phyloP scores from a whole-genome alignment of 2,329 filamentous ascomycete genomes.

The Phoma herbarum region DNA sequence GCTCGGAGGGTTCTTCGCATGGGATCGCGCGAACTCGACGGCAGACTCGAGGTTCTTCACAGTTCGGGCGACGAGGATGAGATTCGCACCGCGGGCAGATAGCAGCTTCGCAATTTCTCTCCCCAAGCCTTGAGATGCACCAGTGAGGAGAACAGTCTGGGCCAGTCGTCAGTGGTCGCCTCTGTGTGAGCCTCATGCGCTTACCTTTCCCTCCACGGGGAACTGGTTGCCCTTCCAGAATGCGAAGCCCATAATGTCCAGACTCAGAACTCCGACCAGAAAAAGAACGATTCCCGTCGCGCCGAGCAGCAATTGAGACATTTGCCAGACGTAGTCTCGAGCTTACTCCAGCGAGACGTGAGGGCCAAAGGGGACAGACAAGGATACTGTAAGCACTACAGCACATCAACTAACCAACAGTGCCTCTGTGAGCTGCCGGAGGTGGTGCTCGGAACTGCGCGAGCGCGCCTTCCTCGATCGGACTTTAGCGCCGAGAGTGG shows the following conservation, averaged over 20 bases:
- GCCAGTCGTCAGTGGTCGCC: not conserved
- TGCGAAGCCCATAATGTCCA: slow-evolving; percentile 73
- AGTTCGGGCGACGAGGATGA: slow-evolving; percentile 85
- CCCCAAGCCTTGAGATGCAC: slow-evolving; percentile 93
- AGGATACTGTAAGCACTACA: slow-evolving; percentile 19
- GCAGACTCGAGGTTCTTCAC: slow-evolving; percentile 76
- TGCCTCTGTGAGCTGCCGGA: slow-evolving; percentile 1
- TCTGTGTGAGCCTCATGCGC: too few relatives aligned
- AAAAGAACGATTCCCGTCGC: slow-evolving; percentile 47
- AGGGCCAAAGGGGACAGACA: not conserved
- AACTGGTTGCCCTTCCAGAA: slow-evolving; percentile 73
- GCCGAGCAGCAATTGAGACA: slow-evolving; percentile 51
- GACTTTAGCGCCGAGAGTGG: slow-evolving; percentile 17
- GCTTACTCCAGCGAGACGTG: slow-evolving; percentile 1
- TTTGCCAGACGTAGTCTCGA: slow-evolving; percentile 38
- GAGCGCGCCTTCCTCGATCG: slow-evolving; percentile 6
- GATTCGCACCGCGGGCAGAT: slow-evolving; percentile 81
- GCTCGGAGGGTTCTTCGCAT: slow-evolving; percentile 68
- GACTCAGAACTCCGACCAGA: slow-evolving; percentile 49
- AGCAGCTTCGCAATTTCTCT: slow-evolving; percentile 77
- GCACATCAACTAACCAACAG: not conserved
- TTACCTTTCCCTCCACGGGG: slow-evolving; percentile 83
- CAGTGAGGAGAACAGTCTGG: slow-evolving; percentile 88
- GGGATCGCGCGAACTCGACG: slow-evolving; percentile 71
- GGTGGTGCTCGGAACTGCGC: slow-evolving; percentile 1